These are phyloP conservation scores for Amanita pallidorosea DNA, from an alignment of 768 basidiomycete species.

Conservation along the genomic window DNA sequence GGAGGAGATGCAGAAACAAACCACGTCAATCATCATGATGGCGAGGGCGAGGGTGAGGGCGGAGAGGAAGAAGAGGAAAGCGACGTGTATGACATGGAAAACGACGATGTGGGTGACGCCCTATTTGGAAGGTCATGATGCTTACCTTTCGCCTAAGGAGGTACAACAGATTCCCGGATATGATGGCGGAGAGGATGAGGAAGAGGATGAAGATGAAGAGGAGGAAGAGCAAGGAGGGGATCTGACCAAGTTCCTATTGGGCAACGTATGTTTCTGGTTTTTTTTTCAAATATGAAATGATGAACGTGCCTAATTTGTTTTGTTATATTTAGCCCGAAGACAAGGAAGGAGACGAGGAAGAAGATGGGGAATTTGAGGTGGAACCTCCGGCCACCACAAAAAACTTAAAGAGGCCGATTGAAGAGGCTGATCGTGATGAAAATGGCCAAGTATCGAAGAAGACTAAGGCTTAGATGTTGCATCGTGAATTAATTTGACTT, in stretches of 20 bases:
- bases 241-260: slow-evolving; percentile 6
- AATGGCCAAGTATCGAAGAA: slow-evolving; percentile 25
- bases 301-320: neutral
- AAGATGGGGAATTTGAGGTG: slow-evolving; percentile 6
- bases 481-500: slow-evolving; percentile 11
- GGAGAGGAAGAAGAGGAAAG: slow-evolving; percentile 17
- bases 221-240: neutral
- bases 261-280: slow-evolving; percentile 4
- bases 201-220: slow-evolving; percentile 5
- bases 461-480: slow-evolving; percentile 23
- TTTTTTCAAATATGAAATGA: neutral
- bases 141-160: slow-evolving; percentile 10
- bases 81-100: slow-evolving; percentile 8
- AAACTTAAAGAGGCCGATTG: slow-evolving; percentile 1
- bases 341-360: slow-evolving; percentile 4
- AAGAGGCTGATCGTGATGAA: slow-evolving; percentile 17
- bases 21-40: slow-evolving; percentile 11
- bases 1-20: slow-evolving; percentile 10
- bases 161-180: slow-evolving; percentile 11
- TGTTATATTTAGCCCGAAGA: slow-evolving; percentile 1
- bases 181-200: slow-evolving; percentile 11
- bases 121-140: neutral
- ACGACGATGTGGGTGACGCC: neutral
- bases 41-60: neutral
- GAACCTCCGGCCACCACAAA: slow-evolving; percentile 1